Evolutionary conservation across 129 eudicot species (phyloP), one percentile per base, ranked within the genome.

Genomic region (Flaveria bidentis): DNA sequence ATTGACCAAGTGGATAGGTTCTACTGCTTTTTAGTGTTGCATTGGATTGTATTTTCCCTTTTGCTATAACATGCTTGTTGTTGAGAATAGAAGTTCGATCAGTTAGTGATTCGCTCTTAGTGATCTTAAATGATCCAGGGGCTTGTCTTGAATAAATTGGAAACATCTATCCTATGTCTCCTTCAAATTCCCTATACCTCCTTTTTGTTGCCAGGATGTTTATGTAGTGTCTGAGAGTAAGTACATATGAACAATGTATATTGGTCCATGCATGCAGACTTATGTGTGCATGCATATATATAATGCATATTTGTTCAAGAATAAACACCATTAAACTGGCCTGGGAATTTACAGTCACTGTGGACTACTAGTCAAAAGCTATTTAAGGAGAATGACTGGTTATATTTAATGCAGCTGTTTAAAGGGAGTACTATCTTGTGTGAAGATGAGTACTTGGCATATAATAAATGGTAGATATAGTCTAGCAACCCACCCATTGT

Each of bases 1-100:
- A 22, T 16, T 81, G 28, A 81, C 85, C 9, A 81, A 76, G 72
- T 58, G 72, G 70, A 58, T 81, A 10, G 77, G 86, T 68, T 85
- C 87, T 71, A 18, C 60, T n/a, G 62, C 18, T 69, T 28, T 78
- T 70, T 57, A 78, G 76, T 16, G 42, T 50, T 18, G 22, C 64
- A 50, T 53, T 57, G 26, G 18, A 20, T 69, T 77, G 60, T 69
- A 16, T 69, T 57, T 77, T 12, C 13, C 4, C 1, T 51, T 20
- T 68, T 68, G 26, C 47, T 36, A 65, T 65, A 39, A 36, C 20
- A 39, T 36, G 49, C 47, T n/a, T 33, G 6, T 33, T 33, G 39
- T 33, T 33, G 39, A 33, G 39, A 33, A 33, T 5, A 33, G 39
- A 33, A 33, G 7, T 33, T 5, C 44, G 36, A 28, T 62, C 22